Evolutionary conservation across 176 grass and related monocot species (phyloP), one percentile per base, ranked within the genome.

Genomic region (Puccinellia tenuiflora): DNA sequence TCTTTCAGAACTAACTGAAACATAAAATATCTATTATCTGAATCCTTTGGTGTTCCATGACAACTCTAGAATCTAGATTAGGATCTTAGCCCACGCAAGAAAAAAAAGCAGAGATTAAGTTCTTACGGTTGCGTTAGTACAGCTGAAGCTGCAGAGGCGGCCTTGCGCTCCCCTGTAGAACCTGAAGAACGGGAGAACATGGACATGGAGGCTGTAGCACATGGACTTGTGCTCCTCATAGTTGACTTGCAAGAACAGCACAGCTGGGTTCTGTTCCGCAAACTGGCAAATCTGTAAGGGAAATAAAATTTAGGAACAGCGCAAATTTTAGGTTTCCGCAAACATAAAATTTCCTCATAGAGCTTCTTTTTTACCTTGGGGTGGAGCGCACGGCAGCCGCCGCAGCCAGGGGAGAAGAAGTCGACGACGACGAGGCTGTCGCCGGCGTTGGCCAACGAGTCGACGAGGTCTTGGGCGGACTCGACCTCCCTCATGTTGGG

Each of bases 161-260:
- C 96, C 96, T 47, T 99, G 89, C 28, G 87, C 89, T 87, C 96
- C 96, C 45, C 91, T 86, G 51, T 96, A 99, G 83, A 99, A 96
- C 86, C 93, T 88, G 76, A 99, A 99, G 85, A 99, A 99, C 5
- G 96, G 96, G 4, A 99, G 89, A 33, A 99, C 96, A 90, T 96
- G 93, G 2, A 99, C 96, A 70, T 90, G 84, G 10, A 99, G 87
- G 81, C 85, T 99, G 40, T 96, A 94, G 75, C 96, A 99, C 96
- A 96, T 96, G 20, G 96, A 94, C 68, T 89, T 94, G 88, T 99
- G 96, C 75, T 87, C 86, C 68, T 99, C 96, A 29, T 99, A 87
- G 84, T 99, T 99, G 7, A 99, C 81, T 80, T 99, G 93, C 73
- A 99, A 91, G 84, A 99, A 99, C 1, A 85, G 20, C 28, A 94